Evolutionary conservation across 2,329 filamentous ascomycete species (phyloP), one percentile per base, ranked within the genome.

Genomic region (Thielaviopsis ethacetica): DNA sequence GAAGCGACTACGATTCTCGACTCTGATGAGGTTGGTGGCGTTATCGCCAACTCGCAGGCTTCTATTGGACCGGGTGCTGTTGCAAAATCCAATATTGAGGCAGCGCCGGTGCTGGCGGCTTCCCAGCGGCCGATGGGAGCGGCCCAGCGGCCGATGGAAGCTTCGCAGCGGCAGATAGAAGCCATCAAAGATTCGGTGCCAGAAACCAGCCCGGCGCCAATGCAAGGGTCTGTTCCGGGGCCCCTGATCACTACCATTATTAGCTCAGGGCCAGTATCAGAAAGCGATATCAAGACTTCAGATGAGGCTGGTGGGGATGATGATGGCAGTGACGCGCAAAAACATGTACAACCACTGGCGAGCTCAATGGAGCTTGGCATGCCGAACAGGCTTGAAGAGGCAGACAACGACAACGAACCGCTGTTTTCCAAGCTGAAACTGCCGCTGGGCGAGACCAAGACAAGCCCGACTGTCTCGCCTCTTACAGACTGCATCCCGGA

Each of bases 401-500:
- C 41, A 51, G 21, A 34, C 51, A 34, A 49, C 10, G 49, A 49
- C 10, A 57, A 58, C 24, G 38, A 57, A 26, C 53, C 53, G 10
- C 27, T 61, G 54, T 59, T 61, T 30, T 44, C 49, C 10, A 47
- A 27, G 13, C 9, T 61, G 2, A 56, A 56, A n/a, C 22, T 60
- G 9, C 59, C 59, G 24, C 50, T 57, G 12, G 34, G 22, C n/a
- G 24, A n/a, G 34, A 17, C 24, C 53, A 21, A 9, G 56, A 17
- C 58, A 59, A 61, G 60, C 15, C 60, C 60, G 22, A 59, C 57
- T 17, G 27, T 61, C 13, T 59, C 57, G 13, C 60, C 60, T 5
- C 51, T 61, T 34, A 61, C 55, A 4, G 56, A 49, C n/a, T 47
- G 38, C 54, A 30, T 61, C 10, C 50, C 54, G 22, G 56, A 61